These are phyloP conservation scores for Hypoxylon sp. DNA, from an alignment of 2,329 filamentous ascomycete genomes.

Conservation along the genomic window DNA sequence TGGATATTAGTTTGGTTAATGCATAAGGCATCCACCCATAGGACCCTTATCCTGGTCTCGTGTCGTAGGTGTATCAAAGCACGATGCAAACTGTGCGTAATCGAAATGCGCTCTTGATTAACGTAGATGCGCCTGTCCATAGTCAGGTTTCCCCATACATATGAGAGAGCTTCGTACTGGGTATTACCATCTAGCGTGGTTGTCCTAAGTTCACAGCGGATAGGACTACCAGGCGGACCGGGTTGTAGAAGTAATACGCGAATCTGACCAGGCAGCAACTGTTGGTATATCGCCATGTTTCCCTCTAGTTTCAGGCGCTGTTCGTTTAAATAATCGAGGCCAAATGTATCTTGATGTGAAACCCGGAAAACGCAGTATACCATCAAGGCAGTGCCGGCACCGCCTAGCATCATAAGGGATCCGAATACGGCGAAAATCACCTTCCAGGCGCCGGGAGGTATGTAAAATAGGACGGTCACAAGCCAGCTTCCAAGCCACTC, in stretches of 20 bases:
- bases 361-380: not conserved
- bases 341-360: not conserved
- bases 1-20: not conserved
- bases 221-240: not conserved
- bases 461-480: not conserved
- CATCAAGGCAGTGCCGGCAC: not conserved
- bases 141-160: not conserved
- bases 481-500: not conserved
- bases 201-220: not conserved
- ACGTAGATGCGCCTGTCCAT: not conserved
- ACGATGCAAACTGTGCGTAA: not conserved
- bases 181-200: not conserved
- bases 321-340: slow-evolving; percentile 1
- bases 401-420: not conserved
- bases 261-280: not conserved
- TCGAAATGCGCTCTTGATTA: not conserved
- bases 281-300: not conserved
- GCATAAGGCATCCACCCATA: not conserved
- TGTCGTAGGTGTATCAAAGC: not conserved
- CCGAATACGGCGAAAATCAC: not conserved
- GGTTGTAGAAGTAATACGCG: not conserved
- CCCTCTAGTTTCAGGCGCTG: not conserved
- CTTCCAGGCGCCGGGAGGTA: not conserved
- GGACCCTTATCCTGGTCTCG: not conserved
- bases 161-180: not conserved